phyloP scores from a whole-genome alignment of 202 grass and related monocot species.

The Bolboschoenoplectus hybrid region DNA sequence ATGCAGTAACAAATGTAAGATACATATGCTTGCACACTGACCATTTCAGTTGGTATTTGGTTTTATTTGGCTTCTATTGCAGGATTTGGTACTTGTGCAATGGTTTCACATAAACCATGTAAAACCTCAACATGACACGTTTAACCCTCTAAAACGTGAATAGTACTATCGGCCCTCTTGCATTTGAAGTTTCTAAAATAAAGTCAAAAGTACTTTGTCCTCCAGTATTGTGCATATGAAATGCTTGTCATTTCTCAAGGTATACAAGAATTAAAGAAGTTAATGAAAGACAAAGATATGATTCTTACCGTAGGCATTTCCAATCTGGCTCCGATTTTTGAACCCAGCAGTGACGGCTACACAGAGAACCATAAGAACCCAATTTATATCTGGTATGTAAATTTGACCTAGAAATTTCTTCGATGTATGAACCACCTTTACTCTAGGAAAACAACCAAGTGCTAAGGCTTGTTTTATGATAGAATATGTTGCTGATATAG shows the following conservation, averaged over 20 bases:
- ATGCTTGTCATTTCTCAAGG: slow-evolving; percentile 5
- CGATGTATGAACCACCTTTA: slow-evolving; percentile 94
- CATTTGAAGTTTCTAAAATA: background rate
- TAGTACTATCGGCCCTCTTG: background rate
- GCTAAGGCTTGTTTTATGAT: slow-evolving; percentile 97
- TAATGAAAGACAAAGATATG: background rate
- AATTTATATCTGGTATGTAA: slow-evolving; percentile 99
- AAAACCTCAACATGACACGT: background rate
- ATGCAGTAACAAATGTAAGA: background rate
- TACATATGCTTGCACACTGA: background rate
- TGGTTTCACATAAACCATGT: background rate
- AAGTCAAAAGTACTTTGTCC: background rate
- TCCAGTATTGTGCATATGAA: background rate
- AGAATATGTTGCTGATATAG: slow-evolving; percentile 96
- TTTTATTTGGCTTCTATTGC: background rate
- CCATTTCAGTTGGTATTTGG: background rate
- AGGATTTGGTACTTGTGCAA: background rate
- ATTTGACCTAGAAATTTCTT: slow-evolving; percentile 98
- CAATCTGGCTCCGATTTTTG: slow-evolving; percentile 96
- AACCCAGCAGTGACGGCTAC: slow-evolving; percentile 94
- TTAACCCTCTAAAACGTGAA: background rate
- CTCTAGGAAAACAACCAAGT: slow-evolving; percentile 85
- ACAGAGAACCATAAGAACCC: slow-evolving; percentile 87
- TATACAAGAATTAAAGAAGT: background rate
- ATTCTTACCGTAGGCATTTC: slow-evolving; percentile 89